Evolutionary conservation across 306 rosid species (phyloP).

Genomic region (Cucumis sativus): Cucumber_9930_V3 NC_026658.2:3751501-3752000

Average conservation of each 20-base stretch:
- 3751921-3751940: neutral
- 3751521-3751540: conserved; percentile 90
- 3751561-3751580: conserved; percentile 87
- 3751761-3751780: neutral
- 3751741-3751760: neutral
- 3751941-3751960: neutral
- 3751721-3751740: neutral
- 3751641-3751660: neutral
- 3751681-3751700: neutral
- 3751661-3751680: neutral
- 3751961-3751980: neutral
- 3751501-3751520: conserved; percentile 80
- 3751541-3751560: conserved; percentile 82
- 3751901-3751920: neutral
- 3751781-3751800: neutral
- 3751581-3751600: conserved; percentile 24
- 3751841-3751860: neutral
- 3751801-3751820: neutral
- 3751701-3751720: neutral
- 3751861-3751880: neutral
- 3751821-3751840: neutral
- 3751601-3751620: neutral
- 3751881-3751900: neutral
- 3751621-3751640: neutral
- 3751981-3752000: neutral